These are phyloP conservation scores for Maudiozyma turicensis DNA, from an alignment of 805 yeast species.

Conservation along the genomic window DNA sequence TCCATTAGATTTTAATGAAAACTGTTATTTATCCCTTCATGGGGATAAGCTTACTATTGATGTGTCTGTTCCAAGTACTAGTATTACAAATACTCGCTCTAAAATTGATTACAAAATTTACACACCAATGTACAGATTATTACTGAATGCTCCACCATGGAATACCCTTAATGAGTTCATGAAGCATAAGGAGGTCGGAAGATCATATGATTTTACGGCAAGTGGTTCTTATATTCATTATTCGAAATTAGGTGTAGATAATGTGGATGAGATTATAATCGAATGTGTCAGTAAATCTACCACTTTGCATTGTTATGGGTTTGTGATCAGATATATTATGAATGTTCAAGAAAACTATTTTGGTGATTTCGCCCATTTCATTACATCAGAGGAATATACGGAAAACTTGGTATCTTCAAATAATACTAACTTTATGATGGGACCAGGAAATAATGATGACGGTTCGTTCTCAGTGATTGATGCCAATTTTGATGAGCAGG, in stretches of 20 bases:
- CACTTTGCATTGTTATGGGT: conserved; percentile 69
- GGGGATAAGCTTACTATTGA: conserved; percentile 47
- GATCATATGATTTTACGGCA: conserved; percentile 50
- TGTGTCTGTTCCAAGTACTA: conserved; percentile 49
- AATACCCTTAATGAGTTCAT: conserved; percentile 72
- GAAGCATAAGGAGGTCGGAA: conserved; percentile 53
- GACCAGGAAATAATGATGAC: not conserved
- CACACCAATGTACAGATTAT: conserved; percentile 53
- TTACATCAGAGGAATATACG: conserved; percentile 76
- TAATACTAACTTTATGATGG: not conserved
- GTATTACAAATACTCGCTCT: conserved; percentile 42
- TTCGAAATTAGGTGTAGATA: conserved; percentile 48
- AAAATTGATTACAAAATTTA: conserved; percentile 40
- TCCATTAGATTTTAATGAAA: conserved; percentile 76
- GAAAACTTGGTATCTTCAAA: conserved; percentile 4
- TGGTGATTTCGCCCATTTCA: conserved; percentile 76
- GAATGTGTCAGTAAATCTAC: conserved; percentile 58
- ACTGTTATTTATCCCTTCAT: conserved; percentile 62
- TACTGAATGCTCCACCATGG: conserved; percentile 82
- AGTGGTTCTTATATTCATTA: conserved; percentile 58
- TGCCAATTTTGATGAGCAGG: not conserved
- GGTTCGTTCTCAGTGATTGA: not conserved
- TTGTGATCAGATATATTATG: conserved; percentile 63
- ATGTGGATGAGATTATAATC: conserved; percentile 60
- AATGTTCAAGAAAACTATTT: conserved; percentile 78